A percentile compares a stretch with the other conserved stretches of the same genome.
phyloP scores from a whole-genome alignment of 2,329 filamentous ascomycete genomes.

The Scedosporium minutisporum region DNA sequence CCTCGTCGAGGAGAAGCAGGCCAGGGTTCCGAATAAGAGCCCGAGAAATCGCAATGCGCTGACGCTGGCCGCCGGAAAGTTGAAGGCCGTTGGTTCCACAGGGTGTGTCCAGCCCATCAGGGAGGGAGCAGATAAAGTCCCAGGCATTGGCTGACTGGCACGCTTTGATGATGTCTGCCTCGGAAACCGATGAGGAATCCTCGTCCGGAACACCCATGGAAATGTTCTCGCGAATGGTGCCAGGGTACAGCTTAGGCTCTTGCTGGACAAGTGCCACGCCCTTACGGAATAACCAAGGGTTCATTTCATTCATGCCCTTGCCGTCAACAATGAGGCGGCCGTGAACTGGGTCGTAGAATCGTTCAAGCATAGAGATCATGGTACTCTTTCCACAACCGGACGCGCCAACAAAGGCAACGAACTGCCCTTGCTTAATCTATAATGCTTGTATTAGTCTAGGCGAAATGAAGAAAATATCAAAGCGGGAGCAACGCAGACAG shows the following conservation, averaged over 20 bases:
- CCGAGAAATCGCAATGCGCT: slow-evolving; percentile 63
- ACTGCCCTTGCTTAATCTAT: slow-evolving; percentile 33
- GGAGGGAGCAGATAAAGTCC: slow-evolving; percentile 44
- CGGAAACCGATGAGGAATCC: slow-evolving; percentile 13
- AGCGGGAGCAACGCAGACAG: background rate
- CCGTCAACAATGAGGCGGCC: slow-evolving; percentile 21
- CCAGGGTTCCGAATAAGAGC: slow-evolving; percentile 57
- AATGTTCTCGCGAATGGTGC: slow-evolving; percentile 47
- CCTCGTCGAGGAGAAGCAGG: slow-evolving; percentile 64
- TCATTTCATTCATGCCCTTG: slow-evolving; percentile 18
- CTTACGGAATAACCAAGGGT: slow-evolving; percentile 20
- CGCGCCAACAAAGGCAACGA: slow-evolving; percentile 45
- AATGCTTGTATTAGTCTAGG: background rate
- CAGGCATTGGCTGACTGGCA: slow-evolving; percentile 45
- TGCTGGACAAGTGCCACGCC: slow-evolving; percentile 30
- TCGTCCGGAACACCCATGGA: slow-evolving; percentile 32
- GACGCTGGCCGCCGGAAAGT: slow-evolving; percentile 63
- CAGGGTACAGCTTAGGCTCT: slow-evolving; percentile 32
- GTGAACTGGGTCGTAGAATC: slow-evolving; percentile 29
- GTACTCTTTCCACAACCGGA: slow-evolving; percentile 53
- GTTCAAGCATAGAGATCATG: slow-evolving; percentile 40
- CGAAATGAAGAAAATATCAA: background rate
- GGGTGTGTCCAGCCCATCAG: slow-evolving; percentile 50
- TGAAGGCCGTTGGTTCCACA: slow-evolving; percentile 60
- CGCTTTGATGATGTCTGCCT: slow-evolving; percentile 34